Evolutionary conservation across 2,329 filamentous ascomycete genomes (phyloP).

Genomic region (Trichoderma sp.): DNA sequence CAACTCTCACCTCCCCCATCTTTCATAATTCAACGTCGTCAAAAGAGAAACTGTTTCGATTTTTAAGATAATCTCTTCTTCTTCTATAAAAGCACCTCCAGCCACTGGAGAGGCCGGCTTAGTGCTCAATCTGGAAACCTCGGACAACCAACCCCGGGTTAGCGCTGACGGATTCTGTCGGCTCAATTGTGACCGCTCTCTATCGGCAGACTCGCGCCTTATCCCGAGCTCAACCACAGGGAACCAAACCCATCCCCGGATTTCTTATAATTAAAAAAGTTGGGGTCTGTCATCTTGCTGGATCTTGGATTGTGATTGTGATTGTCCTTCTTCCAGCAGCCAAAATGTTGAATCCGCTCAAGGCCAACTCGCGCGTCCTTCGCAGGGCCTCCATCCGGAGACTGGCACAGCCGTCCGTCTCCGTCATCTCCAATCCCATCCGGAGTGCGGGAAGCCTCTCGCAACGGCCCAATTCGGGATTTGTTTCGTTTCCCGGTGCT

Average conservation of each 20-base stretch:
- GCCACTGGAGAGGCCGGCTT: not conserved
- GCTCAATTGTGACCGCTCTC: conserved; percentile 36
- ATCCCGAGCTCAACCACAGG: not conserved
- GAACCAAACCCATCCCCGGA: not conserved
- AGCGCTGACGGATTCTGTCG: conserved; percentile 33
- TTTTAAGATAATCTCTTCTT: not conserved
- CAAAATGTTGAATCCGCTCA: not conserved
- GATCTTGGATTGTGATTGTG: not conserved
- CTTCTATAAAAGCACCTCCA: not conserved
- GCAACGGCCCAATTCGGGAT: conserved; percentile 56
- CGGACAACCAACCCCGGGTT: not conserved
- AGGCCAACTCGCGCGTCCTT: conserved; percentile 16
- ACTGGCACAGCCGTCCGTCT: conserved; percentile 8
- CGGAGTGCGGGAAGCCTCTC: conserved; percentile 53
- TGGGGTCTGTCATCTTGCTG: not conserved
- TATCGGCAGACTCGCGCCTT: conserved; percentile 14
- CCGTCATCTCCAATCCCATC: conserved; percentile 21
- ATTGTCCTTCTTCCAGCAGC: not conserved
- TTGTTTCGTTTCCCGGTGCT: conserved; percentile 85
- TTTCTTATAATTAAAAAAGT: not conserved
- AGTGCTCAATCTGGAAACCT: not conserved
- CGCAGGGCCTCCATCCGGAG: conserved; percentile 1
- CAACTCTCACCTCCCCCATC: not conserved
- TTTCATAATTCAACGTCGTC: not conserved
- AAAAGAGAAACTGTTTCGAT: not conserved